Evolutionary conservation across 495 filamentous ascomycete species (phyloP), one percentile per base, ranked within the genome.

Genomic region (Aspergillus heteromorphus): DNA sequence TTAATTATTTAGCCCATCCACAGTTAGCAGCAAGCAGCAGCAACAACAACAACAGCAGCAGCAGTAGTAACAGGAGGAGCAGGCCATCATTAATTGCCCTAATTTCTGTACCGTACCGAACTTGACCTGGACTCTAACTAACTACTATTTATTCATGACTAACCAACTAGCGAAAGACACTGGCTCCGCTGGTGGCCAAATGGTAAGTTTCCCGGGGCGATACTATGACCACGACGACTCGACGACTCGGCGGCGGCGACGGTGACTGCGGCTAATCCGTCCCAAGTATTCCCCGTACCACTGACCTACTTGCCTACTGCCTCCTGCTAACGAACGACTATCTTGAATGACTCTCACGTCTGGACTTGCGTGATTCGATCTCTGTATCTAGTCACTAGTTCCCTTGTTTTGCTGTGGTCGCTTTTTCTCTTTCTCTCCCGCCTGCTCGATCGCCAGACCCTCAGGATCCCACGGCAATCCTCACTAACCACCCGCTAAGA

Each of bases 171-270:
- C 29, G 41, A 30, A 47, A 36, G 34, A 16, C 29, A 45, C n/a
- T 38, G 45, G 23, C 40, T 45, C 30, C 30, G 42, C 30, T 17
- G 49, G 55, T 57, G 55, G 55, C 55, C 55, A 57, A 57, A 42
- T 52, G 52, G 52, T 54, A 48, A 49, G 21, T 54, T 55, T 43
- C 38, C 50, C 40, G 40, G 51, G 51, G 51, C 51, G 40, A 53
- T 31, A 53, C 51, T 42, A 38, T 38, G 34, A 38, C 34, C 34
- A 38, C 34, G 34, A 38, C 34, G 34, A 38, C 34, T 38, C 11
- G n/a, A 27, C 23, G n/a, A n/a, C 23, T 27, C 23, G 23, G 7
- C 23, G 23, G 7, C 23, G 23, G 23, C 23, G 23, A 27, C 23
- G 23, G 23, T 7, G 23, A 27, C 23, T 27, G 23, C 23, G 23